phyloP scores from a whole-genome alignment of 257 asterid genomes.

The Jacaranda copaia region DNA sequence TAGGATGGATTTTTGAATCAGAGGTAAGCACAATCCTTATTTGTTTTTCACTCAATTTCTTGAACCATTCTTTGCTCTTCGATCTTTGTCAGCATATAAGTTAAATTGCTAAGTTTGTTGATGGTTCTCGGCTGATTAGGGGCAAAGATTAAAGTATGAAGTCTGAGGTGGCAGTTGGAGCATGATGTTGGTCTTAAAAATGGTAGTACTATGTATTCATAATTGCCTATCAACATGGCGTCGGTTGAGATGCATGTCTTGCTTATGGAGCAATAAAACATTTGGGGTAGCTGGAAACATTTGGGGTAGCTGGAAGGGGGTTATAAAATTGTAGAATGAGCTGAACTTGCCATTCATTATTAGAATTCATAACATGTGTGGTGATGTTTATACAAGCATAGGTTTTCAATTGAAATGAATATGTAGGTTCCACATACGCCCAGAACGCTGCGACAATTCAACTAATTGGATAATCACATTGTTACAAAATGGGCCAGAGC shows the following conservation, averaged over 20 bases:
- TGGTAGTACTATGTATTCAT: background rate
- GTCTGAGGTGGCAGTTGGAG: background rate
- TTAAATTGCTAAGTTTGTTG: too few species aligned
- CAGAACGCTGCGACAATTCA: too few species aligned
- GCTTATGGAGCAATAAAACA: background rate
- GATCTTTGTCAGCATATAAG: background rate
- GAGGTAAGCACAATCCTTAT: conserved; percentile 37
- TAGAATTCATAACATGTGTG: too few species aligned
- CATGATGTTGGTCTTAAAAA: background rate
- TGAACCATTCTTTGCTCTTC: background rate
- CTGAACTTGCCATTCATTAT: too few species aligned
- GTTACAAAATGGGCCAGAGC: too few species aligned
- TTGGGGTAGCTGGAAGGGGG: too few species aligned
- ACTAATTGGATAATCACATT: too few species aligned
- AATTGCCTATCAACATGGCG: background rate
- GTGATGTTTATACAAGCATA: too few species aligned
- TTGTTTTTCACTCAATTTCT: background rate
- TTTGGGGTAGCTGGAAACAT: too few species aligned
- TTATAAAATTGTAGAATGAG: background rate
- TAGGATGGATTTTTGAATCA: background rate
- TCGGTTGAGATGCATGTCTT: background rate
- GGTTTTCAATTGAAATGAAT: too few species aligned
- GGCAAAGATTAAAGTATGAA: background rate
- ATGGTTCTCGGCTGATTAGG: background rate
- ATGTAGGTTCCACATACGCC: too few species aligned